Evolutionary conservation across 2,329 filamentous ascomycete genomes (phyloP).

Genomic region (Coniella vitis): DNA sequence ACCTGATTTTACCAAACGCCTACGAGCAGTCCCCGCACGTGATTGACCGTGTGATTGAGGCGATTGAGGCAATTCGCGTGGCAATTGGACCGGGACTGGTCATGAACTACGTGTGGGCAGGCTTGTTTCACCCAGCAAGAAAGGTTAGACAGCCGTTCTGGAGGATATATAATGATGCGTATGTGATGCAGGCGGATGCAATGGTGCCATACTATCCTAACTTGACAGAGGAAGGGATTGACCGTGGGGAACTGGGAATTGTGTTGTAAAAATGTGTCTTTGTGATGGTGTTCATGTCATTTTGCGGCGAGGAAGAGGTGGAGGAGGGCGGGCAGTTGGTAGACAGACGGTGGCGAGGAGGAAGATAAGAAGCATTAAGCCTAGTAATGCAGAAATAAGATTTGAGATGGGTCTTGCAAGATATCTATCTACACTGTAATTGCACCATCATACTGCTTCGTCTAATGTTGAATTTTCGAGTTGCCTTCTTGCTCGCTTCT

Average conservation of each 20-base stretch:
- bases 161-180: slow-evolving; percentile 94
- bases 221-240: slow-evolving; percentile 71
- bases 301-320: no score
- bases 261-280: slow-evolving; percentile 53
- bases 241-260: slow-evolving; percentile 75
- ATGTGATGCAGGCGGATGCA: slow-evolving; percentile 85
- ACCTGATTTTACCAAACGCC: slow-evolving; percentile 91
- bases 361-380: no score
- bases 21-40: slow-evolving; percentile 98
- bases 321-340: no score
- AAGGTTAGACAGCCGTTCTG: slow-evolving; percentile 95
- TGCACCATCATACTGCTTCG: no score
- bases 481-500: no score
- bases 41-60: slow-evolving; percentile 95
- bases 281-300: no score
- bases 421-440: no score
- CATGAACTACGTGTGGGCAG: slow-evolving; percentile 98
- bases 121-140: slow-evolving; percentile 90
- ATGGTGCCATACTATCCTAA: slow-evolving; percentile 96
- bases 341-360: no score
- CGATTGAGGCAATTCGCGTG: slow-evolving; percentile 91
- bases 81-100: slow-evolving; percentile 87
- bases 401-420: no score
- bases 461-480: no score
- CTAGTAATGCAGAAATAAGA: no score